A percentile compares a stretch with the other conserved stretches of the same genome.
Evolutionary conservation across 1,139 yeast genomes (phyloP).

Genomic region (Protomyces inundatus): DNA sequence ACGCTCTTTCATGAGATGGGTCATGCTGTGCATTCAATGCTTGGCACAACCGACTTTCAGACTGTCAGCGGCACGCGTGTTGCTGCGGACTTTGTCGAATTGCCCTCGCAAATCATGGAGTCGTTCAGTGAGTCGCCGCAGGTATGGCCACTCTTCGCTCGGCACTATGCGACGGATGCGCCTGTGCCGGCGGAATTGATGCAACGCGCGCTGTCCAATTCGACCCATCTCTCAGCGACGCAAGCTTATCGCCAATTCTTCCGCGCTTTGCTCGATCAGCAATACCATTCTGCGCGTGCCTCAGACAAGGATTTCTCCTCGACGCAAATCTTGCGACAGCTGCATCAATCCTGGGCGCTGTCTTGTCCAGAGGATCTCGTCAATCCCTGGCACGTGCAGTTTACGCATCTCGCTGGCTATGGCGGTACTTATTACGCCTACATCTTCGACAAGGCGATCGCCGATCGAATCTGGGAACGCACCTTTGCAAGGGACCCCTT

Average conservation of each 20-base stretch:
- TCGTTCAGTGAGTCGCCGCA: constrained; percentile 78
- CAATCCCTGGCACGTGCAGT: constrained; percentile 78
- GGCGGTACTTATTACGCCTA: constrained; percentile 94
- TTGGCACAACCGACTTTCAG: constrained; percentile 83
- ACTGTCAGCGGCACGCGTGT: constrained; percentile 94
- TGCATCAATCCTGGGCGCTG: constrained; percentile 44
- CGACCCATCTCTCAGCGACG: constrained; percentile 55
- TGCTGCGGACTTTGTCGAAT: constrained; percentile 91
- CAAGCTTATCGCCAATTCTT: constrained; percentile 84
- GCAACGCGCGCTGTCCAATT: constrained; percentile 49
- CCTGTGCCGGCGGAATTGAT: constrained; percentile 52
- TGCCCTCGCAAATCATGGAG: constrained; percentile 94
- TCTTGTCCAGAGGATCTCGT: constrained; percentile 38
- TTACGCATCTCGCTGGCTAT: constrained; percentile 88
- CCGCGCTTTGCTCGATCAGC: constrained; percentile 85
- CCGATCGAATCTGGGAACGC: constrained; percentile 74
- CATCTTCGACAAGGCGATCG: constrained; percentile 85
- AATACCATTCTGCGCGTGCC: constrained; percentile 51
- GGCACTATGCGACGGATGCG: constrained; percentile 65
- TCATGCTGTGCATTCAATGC: constrained; percentile 90
- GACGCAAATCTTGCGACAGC: constrained; percentile 56
- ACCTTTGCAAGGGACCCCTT: constrained; percentile 59
- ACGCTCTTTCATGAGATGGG: constrained; percentile 98
- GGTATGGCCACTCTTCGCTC: constrained; percentile 67
- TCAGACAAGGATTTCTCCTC: constrained; percentile 45